Evolutionary conservation across 371 early-diverging fungal species (phyloP), one percentile per base, ranked within the genome.

Genomic region (Syncephalastrum racemosum): DNA sequence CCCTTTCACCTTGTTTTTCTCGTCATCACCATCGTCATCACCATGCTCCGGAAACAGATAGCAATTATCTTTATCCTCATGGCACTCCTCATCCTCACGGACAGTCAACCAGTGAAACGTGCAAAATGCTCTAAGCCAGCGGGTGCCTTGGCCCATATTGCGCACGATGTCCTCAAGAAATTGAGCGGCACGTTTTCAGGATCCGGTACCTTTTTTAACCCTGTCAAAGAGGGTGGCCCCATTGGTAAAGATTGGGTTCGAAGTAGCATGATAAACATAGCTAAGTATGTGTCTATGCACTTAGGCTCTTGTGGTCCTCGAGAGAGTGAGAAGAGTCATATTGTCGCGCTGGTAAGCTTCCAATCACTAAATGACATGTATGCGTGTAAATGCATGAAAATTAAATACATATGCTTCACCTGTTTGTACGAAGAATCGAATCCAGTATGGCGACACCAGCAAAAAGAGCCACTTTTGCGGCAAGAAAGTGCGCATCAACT

Each of bases 381-480:
- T 15, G 8, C 25, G 50, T 7, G 25, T 49, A 13, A 8, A 49
- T 25, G 24, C 50, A n/a, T 13, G 20, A 20, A 19, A 40, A 47
- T 31, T 18, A 12, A 50, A 31, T 50, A 4, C 22, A 23, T 12
- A 48, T 1, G 50, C 27, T 36, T 19, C 23, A 16, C 4, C 27
- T 40, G 16, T 23, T 2, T 56, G 8, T 46, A 41, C 24, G 22
- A 63, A 71, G 69, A 77, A 73, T 46, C 45, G 40, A 13, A 53
- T 52, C 19, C 72, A 78, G 31, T 78, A 68, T 47, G 79, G 79
- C n/a, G 50, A 62, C 36, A 42, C 60, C 40, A 58, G 47, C 45
- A 36, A 39, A 27, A 70, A 68, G 50, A 78, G 79, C 50, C 49
- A 59, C 18, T 74, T 67, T 67, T 78, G 79, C 58, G 66, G 66